These are phyloP conservation scores for Sarocladium oryzae DNA, from an alignment of 2,329 filamentous ascomycete species.

Conservation along the genomic window DNA sequence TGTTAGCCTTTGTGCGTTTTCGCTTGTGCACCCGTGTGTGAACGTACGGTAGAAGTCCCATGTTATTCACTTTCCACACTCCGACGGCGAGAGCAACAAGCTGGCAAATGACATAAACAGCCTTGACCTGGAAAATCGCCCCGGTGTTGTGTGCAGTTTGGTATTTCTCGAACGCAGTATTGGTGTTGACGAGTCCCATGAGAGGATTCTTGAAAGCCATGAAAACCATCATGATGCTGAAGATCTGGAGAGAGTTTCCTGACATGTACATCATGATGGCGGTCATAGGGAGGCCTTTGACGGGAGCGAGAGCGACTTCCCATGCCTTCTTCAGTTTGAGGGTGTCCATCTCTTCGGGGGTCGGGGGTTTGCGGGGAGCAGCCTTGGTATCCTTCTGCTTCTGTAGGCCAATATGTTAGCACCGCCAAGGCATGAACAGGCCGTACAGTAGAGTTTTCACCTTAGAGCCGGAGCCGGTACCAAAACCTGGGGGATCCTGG, in stretches of 20 bases:
- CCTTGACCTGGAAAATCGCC: conserved; percentile 75
- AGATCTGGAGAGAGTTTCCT: conserved; percentile 95
- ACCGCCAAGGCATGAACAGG: background rate
- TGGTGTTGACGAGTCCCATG: conserved; percentile 73
- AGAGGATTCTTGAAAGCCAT: conserved; percentile 98
- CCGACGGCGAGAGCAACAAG: conserved; percentile 75
- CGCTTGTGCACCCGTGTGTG: background rate
- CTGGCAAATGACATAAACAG: conserved; percentile 84
- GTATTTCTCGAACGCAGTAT: conserved; percentile 84
- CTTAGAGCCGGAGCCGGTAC: conserved; percentile 44
- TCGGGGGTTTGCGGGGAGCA: conserved; percentile 58
- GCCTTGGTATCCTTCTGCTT: conserved; percentile 45
- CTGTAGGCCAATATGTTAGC: conserved; percentile 21
- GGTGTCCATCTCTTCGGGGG: conserved; percentile 82
- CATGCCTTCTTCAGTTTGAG: conserved; percentile 98
- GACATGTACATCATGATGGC: conserved; percentile 99
- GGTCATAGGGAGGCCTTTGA: conserved; percentile 95
- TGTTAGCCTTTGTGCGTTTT: background rate
- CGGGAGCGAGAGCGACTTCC: conserved; percentile 89
- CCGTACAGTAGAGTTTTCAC: conserved; percentile 27
- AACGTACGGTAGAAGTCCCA: conserved; percentile 86
- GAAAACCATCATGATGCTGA: conserved; percentile 99
- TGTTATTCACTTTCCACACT: conserved; percentile 93
- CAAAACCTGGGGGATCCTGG: conserved; percentile 81
- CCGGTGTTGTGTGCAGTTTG: conserved; percentile 72